phyloP scores from a whole-genome alignment of 2,329 filamentous ascomycete species.

The Cercospora zeina region DNA sequence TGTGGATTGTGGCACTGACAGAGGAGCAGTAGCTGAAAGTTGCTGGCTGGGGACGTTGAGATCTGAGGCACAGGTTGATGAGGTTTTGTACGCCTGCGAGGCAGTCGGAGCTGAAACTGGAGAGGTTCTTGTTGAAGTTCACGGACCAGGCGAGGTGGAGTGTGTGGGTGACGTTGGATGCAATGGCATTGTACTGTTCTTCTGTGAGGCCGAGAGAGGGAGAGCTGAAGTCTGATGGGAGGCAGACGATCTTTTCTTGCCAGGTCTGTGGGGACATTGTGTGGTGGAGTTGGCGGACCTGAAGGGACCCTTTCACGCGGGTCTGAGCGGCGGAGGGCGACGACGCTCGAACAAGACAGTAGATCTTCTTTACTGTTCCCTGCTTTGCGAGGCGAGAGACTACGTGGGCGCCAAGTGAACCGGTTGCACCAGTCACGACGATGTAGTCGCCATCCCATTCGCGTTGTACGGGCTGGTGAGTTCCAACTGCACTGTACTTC shows the following conservation, averaged over 20 bases:
- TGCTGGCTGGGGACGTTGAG: conserved; percentile 29
- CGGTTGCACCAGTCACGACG: conserved; percentile 62
- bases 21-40: conserved; percentile 45
- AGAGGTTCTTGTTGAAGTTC: conserved; percentile 43
- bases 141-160: conserved; percentile 46
- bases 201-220: conserved; percentile 33
- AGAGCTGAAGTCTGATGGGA: conserved; percentile 35
- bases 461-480: conserved; percentile 27
- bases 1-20: conserved; percentile 35
- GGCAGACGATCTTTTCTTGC: conserved; percentile 25
- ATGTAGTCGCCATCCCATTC: conserved; percentile 15
- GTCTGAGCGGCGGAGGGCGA: conserved; percentile 36
- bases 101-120: conserved; percentile 38
- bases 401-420: conserved; percentile 63
- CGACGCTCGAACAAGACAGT: conserved; percentile 55
- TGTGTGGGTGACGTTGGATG: conserved; percentile 33
- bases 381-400: conserved; percentile 43
- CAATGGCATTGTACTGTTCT: conserved; percentile 30
- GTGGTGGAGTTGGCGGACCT: conserved; percentile 42
- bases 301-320: conserved; percentile 41
- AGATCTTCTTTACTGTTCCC: conserved; percentile 44
- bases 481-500: conserved; percentile 44
- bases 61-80: conserved; percentile 35
- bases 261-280: conserved; percentile 20
- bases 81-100: conserved; percentile 37